These are phyloP conservation scores for Aspergillus calidoustus DNA, from an alignment of 2,329 filamentous ascomycete species.

Conservation along the genomic window DNA sequence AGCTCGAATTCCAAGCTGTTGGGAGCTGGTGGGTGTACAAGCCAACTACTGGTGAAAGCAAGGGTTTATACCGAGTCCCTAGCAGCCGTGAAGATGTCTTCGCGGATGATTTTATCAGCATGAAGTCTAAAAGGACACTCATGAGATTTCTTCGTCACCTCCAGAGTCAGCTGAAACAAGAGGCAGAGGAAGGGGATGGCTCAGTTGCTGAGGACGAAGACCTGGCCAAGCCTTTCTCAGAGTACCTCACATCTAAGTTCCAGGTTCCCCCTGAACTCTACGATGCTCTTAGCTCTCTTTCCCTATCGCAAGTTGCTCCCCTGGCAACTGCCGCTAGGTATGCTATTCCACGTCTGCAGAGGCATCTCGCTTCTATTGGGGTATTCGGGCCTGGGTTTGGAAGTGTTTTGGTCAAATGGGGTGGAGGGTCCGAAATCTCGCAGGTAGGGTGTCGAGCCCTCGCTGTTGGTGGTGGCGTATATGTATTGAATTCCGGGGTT, in stretches of 20 bases:
- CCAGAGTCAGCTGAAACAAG: slow-evolving; percentile 59
- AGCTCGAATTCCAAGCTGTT: slow-evolving; percentile 91
- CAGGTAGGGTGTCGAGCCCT: slow-evolving; percentile 90
- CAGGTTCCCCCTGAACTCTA: slow-evolving; percentile 71
- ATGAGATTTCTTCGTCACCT: slow-evolving; percentile 97
- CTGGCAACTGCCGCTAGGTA: slow-evolving; percentile 65
- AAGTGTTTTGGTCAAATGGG: slow-evolving; percentile 90
- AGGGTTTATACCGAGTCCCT: slow-evolving; percentile 71
- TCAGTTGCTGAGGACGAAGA: slow-evolving; percentile 57
- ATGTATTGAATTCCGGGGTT: slow-evolving; percentile 78
- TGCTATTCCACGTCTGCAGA: slow-evolving; percentile 73
- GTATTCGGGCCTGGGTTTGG: slow-evolving; percentile 87
- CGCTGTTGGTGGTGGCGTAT: slow-evolving; percentile 88
- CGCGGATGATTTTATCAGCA: slow-evolving; percentile 72
- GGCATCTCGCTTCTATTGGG: slow-evolving; percentile 84
- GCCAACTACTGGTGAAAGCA: slow-evolving; percentile 12
- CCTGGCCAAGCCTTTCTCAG: slow-evolving; percentile 57
- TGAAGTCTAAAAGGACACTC: slow-evolving; percentile 79
- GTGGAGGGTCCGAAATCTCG: slow-evolving; percentile 82
- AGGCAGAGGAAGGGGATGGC: slow-evolving; percentile 37
- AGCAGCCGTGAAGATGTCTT: slow-evolving; percentile 93
- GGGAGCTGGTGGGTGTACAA: slow-evolving; percentile 85
- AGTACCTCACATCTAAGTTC: slow-evolving; percentile 58
- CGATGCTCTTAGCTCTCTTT: slow-evolving; percentile 69
- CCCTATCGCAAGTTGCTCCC: slow-evolving; percentile 67